phyloP scores from a whole-genome alignment of 805 yeast genomes.

The Saturnispora halmiae region DNA sequence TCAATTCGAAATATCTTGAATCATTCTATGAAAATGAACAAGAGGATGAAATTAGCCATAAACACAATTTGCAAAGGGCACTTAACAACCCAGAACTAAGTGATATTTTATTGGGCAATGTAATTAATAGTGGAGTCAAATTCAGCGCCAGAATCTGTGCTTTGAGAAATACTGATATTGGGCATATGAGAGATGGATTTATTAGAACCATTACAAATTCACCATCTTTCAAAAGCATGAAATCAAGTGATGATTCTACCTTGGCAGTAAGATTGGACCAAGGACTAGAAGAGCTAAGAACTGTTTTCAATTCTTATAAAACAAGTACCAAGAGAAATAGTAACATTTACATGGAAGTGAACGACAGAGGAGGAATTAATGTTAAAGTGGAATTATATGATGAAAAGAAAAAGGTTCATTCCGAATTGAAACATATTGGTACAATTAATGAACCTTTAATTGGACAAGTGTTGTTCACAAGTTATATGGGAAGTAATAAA shows the following conservation, averaged over 20 bases:
- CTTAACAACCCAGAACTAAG: conserved; percentile 47
- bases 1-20: conserved; percentile 37
- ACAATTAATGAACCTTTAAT: conserved; percentile 51
- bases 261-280: conserved; percentile 17
- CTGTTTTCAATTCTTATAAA: conserved; percentile 44
- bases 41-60: conserved; percentile 16
- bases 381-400: conserved; percentile 21
- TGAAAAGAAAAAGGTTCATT: conserved; percentile 3
- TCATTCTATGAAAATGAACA: conserved; percentile 19
- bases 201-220: conserved; percentile 68
- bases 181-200: conserved; percentile 83
- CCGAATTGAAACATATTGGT: conserved; percentile 39
- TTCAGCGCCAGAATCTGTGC: conserved; percentile 75
- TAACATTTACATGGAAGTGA: conserved; percentile 49
- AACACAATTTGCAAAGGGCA: conserved; percentile 34
- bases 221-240: conserved; percentile 44
- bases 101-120: conserved; percentile 41
- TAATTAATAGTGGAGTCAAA: conserved; percentile 51
- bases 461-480: conserved; percentile 59
- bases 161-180: conserved; percentile 82
- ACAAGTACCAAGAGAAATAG: conserved; percentile 74
- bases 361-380: conserved; percentile 37
- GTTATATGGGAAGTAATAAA: conserved; percentile 61
- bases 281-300: conserved; percentile 62
- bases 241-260: conserved; percentile 36